Evolutionary conservation across 164 flowering plant genomes (phyloP).

Genomic region (Nymphaea colorata): DNA sequence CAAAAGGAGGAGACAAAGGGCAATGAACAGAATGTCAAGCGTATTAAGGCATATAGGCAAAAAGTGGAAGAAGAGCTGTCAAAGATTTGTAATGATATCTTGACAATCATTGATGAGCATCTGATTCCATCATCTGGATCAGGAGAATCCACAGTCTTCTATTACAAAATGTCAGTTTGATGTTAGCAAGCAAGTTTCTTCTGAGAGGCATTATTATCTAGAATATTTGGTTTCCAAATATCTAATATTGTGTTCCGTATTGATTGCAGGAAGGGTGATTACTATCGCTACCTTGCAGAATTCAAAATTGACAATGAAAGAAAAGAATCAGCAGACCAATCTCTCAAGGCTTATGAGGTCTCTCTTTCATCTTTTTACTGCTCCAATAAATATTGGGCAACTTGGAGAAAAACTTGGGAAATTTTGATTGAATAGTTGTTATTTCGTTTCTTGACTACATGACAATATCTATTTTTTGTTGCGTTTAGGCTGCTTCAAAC

Average conservation of each 20-base stretch:
- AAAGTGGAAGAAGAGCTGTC: slow-evolving; percentile 19
- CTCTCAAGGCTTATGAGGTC: slow-evolving; percentile 14
- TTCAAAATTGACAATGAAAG: slow-evolving; percentile 13
- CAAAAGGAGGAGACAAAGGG: slow-evolving; percentile 17
- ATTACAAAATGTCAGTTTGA: slow-evolving; percentile 14
- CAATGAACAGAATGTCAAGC: slow-evolving; percentile 15
- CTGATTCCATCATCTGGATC: slow-evolving; percentile 12
- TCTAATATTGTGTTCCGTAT: not conserved
- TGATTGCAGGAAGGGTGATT: slow-evolving; percentile 18
- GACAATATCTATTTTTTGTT: not conserved
- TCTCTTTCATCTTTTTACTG: not conserved
- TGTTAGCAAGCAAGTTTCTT: not conserved
- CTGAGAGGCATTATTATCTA: too few species aligned
- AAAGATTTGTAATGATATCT: slow-evolving; percentile 13
- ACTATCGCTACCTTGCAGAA: slow-evolving; percentile 17
- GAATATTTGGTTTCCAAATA: not conserved
- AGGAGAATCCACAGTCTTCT: slow-evolving; percentile 16
- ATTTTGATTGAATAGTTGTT: not conserved
- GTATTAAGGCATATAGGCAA: slow-evolving; percentile 15
- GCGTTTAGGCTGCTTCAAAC: slow-evolving; percentile 14
- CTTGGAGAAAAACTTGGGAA: not conserved
- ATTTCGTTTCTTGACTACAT: not conserved
- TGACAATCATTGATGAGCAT: slow-evolving; percentile 17
- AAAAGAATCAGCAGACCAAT: slow-evolving; percentile 16
- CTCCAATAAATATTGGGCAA: not conserved